Conservation (phyloP, 116 monocot species). For the Cymodocea nodosa region DNA sequence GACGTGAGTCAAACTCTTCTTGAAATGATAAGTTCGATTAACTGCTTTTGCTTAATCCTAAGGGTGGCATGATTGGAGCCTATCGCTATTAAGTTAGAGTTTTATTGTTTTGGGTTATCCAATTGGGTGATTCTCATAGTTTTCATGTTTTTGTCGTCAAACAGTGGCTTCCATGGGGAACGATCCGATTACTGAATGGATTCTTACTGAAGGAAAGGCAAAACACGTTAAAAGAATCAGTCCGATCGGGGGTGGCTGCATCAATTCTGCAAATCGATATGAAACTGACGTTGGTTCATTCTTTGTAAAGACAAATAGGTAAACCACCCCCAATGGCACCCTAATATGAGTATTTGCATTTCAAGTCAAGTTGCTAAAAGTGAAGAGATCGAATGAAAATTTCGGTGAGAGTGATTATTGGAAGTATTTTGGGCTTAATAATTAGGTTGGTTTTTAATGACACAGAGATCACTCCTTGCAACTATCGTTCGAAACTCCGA, state of each 20-base stretch:
- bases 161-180: constrained; percentile 53
- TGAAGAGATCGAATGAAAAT: background rate
- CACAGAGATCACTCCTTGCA: too few relatives aligned
- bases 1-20: too few relatives aligned
- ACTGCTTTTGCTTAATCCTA: too few relatives aligned
- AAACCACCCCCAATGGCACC: background rate
- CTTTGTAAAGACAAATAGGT: constrained; percentile 93
- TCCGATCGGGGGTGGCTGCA: constrained; percentile 79
- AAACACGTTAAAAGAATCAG: constrained; percentile 50
- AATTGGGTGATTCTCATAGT: too few relatives aligned
- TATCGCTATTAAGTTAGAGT: too few relatives aligned
- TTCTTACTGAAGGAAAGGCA: constrained; percentile 81
- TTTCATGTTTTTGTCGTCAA: background rate
- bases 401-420: too few relatives aligned
- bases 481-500: too few relatives aligned
- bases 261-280: constrained; percentile 67
- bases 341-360: background rate
- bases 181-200: constrained; percentile 82
- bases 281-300: constrained; percentile 74
- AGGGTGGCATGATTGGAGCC: too few relatives aligned
- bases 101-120: too few relatives aligned
- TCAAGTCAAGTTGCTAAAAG: background rate
- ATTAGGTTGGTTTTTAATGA: too few relatives aligned
- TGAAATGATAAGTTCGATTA: too few relatives aligned
- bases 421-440: too few relatives aligned